These are phyloP conservation scores for Pichia sp. DNA, from an alignment of 1,139 yeast genomes.

Conservation along the genomic window DNA sequence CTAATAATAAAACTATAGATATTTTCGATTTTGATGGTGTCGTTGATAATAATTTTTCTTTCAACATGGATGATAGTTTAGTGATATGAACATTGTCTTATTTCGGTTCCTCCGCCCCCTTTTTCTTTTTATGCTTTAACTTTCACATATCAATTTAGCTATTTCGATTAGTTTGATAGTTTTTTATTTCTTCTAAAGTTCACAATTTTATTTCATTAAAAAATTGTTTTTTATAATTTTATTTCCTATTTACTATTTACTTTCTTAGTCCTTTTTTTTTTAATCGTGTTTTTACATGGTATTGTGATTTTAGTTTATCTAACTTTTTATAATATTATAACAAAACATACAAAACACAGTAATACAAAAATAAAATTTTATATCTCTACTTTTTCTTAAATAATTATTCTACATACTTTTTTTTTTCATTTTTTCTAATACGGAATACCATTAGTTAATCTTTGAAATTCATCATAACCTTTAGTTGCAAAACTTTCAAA, in stretches of 20 bases:
- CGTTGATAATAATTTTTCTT: conserved; percentile 6
- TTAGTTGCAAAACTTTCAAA: conserved; percentile 85
- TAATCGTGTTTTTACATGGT: background rate
- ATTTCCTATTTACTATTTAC: no score
- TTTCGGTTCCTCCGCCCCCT: background rate
- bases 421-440: conserved; percentile 37
- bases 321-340: background rate
- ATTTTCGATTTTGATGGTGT: conserved; percentile 11
- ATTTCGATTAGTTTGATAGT: background rate
- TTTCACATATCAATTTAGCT: background rate
- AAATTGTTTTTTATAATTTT: background rate
- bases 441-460: conserved; percentile 93
- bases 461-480: conserved; percentile 97
- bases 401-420: background rate
- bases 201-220: background rate
- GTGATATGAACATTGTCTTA: conserved; percentile 3
- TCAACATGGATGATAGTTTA: conserved; percentile 11
- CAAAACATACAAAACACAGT: background rate
- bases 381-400: background rate
- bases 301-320: background rate
- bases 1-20: conserved; percentile 1
- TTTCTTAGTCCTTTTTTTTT: background rate
- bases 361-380: no score
- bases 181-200: background rate
- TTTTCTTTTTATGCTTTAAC: background rate